A percentile compares a stretch with the other conserved stretches of the same genome.
phyloP scores from a whole-genome alignment of 1,284 basidiomycete species.

The Boletus semigastroideus region DNA sequence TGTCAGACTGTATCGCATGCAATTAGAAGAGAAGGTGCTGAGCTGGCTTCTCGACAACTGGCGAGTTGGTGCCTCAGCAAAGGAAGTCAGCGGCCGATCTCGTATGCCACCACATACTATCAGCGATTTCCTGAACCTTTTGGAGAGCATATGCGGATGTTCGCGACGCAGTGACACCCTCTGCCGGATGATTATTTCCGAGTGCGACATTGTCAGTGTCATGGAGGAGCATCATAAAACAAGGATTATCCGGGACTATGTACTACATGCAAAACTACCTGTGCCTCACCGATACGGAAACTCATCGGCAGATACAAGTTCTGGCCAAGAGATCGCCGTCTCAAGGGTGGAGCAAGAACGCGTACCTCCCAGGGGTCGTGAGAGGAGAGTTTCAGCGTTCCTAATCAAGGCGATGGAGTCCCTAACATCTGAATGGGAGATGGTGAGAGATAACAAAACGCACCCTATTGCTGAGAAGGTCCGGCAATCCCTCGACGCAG shows the following conservation, averaged over 20 bases:
- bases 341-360: constrained; percentile 33
- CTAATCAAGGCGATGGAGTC: constrained; percentile 60
- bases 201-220: constrained; percentile 61
- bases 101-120: constrained; percentile 52
- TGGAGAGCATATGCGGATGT: constrained; percentile 63
- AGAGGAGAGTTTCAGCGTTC: constrained; percentile 66
- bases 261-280: constrained; percentile 66
- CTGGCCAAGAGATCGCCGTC: constrained; percentile 7
- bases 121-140: constrained; percentile 61
- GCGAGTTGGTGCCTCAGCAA: constrained; percentile 48
- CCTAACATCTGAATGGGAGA: constrained; percentile 50
- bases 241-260: constrained; percentile 63
- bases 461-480: constrained; percentile 59
- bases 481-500: constrained; percentile 67
- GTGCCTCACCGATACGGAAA: constrained; percentile 27
- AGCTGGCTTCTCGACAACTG: constrained; percentile 81
- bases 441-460: constrained; percentile 30
- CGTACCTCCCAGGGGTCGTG: constrained; percentile 48
- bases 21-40: constrained; percentile 80
- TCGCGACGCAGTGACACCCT: constrained; percentile 46
- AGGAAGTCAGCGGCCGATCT: constrained; percentile 37
- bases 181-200: constrained; percentile 56
- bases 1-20: constrained; percentile 75
- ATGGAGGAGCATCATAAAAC: constrained; percentile 59
- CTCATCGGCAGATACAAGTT: background rate